Evolutionary conservation across 768 basidiomycete genomes (phyloP).

Genomic region (Jaapia argillacea): DNA sequence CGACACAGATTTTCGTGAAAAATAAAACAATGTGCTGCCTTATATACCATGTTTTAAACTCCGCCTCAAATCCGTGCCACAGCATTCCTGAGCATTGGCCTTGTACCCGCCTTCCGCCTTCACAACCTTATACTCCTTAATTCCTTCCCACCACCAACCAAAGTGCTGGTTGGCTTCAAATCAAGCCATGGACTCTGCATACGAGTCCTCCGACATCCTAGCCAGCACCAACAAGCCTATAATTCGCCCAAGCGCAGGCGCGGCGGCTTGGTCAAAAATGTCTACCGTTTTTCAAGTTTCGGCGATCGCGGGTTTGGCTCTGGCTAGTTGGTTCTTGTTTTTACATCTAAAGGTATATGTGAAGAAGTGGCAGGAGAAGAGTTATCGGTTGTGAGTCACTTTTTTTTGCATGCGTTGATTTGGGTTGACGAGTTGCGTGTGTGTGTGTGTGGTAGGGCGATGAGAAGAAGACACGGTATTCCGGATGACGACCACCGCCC

Average conservation of each 20-base stretch:
- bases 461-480: constrained; percentile 72
- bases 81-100: too few relatives aligned
- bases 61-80: constrained; percentile 2
- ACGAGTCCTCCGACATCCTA: constrained; percentile 65
- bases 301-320: constrained; percentile 16
- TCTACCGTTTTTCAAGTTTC: neutral
- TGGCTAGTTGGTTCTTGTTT: constrained; percentile 23
- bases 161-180: too few relatives aligned
- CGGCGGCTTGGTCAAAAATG: neutral
- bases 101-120: too few relatives aligned
- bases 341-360: constrained; percentile 37
- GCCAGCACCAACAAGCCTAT: constrained; percentile 33
- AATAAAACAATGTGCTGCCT: neutral
- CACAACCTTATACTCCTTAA: too few relatives aligned
- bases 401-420: constrained; percentile 23
- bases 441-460: constrained; percentile 31
- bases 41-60: neutral
- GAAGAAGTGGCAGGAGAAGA: constrained; percentile 46
- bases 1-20: neutral
- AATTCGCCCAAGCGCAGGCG: neutral
- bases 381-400: constrained; percentile 50
- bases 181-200: constrained; percentile 47
- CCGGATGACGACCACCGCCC: constrained; percentile 76
- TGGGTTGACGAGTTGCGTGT: neutral
- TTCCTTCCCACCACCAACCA: too few relatives aligned